Evolutionary conservation across 2,329 filamentous ascomycete species (phyloP), one percentile per base, ranked within the genome.

Genomic region (Magnaporthiopsis incrustans): DNA sequence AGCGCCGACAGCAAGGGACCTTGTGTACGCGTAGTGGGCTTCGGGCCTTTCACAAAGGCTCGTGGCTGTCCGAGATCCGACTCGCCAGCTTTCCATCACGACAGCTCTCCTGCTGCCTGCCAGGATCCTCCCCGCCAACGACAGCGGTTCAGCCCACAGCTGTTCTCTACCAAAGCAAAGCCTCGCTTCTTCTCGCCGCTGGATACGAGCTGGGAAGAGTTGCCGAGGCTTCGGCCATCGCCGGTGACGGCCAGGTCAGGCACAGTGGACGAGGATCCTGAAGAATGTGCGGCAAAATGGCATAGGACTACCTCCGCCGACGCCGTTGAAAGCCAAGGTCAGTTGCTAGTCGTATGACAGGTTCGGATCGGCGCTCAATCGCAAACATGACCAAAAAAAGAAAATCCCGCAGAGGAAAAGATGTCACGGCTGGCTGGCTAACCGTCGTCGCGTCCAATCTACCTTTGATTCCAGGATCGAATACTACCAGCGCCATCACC

Each of bases 291-390:
- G 30, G 44, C 7, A 6, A 22, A 53, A 10, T 53, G 18, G 18
- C n/a, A 22, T 25, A 6, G 22, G 10, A 11, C 6, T 25, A 11
- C 11, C 0, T 10, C 38, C 18, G 11, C 59, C 25, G 38, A 50
- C 26, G 18, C 14, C 22, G 38, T 25, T 53, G 32, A 61, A 38
- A 53, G 38, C 26, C 35, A 27, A 50, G 60, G 38, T 44, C 15
- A 18, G 38, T 38, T 56, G 22, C 33, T 33, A 35, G 35, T 60
- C 35, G 26, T 60, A 25, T 60, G 59, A n/a, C 25, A 25, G 44
- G 59, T 27, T 14, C 44, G n/a, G 35, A 60, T 32, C n/a, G 38
- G 59, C 59, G 35, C 59, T 60, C n/a, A n/a, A n/a, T n/a, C n/a
- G n/a, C n/a, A n/a, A 44, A 18, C 38, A 18, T 18, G 3, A 4